A percentile compares a stretch with the other conserved stretches of the same genome.
These are phyloP conservation scores for Pisolithus tinctorius DNA, from an alignment of 768 basidiomycete species.

Conservation along the genomic window DNA sequence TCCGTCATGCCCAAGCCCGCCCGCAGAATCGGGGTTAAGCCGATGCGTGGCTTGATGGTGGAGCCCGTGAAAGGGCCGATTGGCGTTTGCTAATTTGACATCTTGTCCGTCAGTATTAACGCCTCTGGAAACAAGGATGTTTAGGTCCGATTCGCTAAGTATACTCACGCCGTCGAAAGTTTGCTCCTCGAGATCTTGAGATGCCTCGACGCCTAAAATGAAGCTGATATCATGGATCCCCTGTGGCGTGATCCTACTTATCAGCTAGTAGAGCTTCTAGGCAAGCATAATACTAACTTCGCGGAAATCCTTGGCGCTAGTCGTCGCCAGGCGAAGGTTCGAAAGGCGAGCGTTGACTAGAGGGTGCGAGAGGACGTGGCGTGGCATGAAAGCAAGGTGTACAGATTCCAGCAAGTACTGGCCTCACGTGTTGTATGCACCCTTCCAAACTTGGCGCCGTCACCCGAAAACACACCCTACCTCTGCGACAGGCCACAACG, in stretches of 20 bases:
- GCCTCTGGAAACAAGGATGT: constrained; percentile 1
- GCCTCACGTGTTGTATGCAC: too few species aligned
- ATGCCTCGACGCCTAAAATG: constrained; percentile 81
- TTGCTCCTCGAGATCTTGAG: constrained; percentile 56
- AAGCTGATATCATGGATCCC: constrained; percentile 70
- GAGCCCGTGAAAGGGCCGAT: constrained; percentile 75
- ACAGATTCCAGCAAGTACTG: neutral
- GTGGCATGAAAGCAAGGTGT: constrained; percentile 20
- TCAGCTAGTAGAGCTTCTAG: neutral
- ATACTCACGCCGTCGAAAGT: constrained; percentile 56
- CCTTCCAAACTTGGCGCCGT: neutral
- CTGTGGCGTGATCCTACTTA: constrained; percentile 29
- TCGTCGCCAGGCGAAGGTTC: constrained; percentile 55
- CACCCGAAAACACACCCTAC: neutral
- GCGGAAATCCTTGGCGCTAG: constrained; percentile 68
- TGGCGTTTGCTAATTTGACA: constrained; percentile 56
- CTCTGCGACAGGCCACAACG: neutral
- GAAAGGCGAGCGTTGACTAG: constrained; percentile 69
- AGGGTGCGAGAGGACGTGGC: constrained; percentile 62
- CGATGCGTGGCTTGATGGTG: constrained; percentile 68
- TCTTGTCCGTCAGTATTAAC: neutral
- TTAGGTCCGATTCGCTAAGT: neutral
- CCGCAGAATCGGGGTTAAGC: constrained; percentile 84
- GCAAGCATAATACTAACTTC: constrained; percentile 40
- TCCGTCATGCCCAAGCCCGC: constrained; percentile 94